These are phyloP conservation scores for Metschnikowia shivogae DNA, from an alignment of 805 yeast genomes.

Conservation along the genomic window DNA sequence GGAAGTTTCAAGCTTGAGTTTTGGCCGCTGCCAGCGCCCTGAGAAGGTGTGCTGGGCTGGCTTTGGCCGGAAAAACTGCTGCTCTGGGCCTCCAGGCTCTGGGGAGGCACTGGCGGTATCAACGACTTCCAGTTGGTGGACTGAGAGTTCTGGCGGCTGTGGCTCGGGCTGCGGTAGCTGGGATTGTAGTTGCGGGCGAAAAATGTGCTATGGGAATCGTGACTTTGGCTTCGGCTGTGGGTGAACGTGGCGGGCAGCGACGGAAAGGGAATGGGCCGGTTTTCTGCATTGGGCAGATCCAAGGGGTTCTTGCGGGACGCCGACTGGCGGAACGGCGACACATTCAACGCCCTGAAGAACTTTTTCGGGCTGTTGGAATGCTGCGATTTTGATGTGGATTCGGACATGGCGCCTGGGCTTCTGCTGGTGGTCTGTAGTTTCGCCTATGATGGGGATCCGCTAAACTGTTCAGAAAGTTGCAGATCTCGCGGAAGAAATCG, in stretches of 20 bases:
- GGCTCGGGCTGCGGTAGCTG: constrained; percentile 2
- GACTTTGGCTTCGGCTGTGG: constrained; percentile 17
- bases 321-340: constrained; percentile 16
- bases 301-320: not conserved
- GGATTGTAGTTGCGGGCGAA: not conserved
- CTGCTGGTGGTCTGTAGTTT: not conserved
- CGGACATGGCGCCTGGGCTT: not conserved
- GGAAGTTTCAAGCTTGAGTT: constrained; percentile 1
- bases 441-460: not conserved
- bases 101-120: constrained; percentile 31
- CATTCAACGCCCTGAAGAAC: constrained; percentile 15
- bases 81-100: not conserved
- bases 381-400: constrained; percentile 1
- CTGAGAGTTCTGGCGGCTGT: constrained; percentile 7
- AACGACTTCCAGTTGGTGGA: constrained; percentile 27
- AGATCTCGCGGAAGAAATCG: too few relatives aligned
- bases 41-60: not conserved
- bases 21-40: not conserved
- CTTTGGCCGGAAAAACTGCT: not conserved
- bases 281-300: not conserved
- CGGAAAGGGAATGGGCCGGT: not conserved
- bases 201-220: constrained; percentile 7
- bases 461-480: too few relatives aligned
- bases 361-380: constrained; percentile 16
- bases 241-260: constrained; percentile 4